Conservation (phyloP, 1,139 yeast species). For the Hyphopichia khmerensis region DNA sequence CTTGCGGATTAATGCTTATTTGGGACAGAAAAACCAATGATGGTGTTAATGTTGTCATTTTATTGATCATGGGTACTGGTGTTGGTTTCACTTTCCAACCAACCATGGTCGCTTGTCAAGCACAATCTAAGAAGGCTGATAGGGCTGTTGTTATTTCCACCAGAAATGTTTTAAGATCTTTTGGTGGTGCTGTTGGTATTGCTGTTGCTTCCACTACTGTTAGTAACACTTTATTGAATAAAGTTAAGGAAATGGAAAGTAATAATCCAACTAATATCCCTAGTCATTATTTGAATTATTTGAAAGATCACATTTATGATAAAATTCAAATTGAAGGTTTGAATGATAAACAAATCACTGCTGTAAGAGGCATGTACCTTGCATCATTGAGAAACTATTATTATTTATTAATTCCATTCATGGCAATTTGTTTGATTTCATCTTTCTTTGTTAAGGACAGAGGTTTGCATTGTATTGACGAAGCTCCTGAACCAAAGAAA, state of each 20-base stretch:
- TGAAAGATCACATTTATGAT: constrained; percentile 17
- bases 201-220: constrained; percentile 26
- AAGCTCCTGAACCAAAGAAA: constrained; percentile 10
- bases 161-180: constrained; percentile 50
- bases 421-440: constrained; percentile 36
- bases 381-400: constrained; percentile 38
- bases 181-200: constrained; percentile 52
- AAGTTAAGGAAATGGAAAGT: constrained; percentile 3
- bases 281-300: constrained; percentile 13
- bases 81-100: constrained; percentile 30
- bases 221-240: constrained; percentile 13
- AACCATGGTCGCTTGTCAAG: constrained; percentile 55
- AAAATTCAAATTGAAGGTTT: constrained; percentile 15
- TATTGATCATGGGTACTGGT: constrained; percentile 48
- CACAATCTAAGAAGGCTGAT: constrained; percentile 49
- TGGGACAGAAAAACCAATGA: constrained; percentile 29
- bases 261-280: constrained; percentile 9
- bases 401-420: constrained; percentile 39
- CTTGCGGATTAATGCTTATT: constrained; percentile 35
- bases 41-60: constrained; percentile 33
- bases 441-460: constrained; percentile 38
- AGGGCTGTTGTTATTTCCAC: constrained; percentile 57
- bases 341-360: constrained; percentile 17
- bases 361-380: constrained; percentile 30
- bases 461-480: constrained; percentile 41